Evolutionary conservation across 208 protist species (phyloP).

Genomic region (Lotmaria passim): DNA sequence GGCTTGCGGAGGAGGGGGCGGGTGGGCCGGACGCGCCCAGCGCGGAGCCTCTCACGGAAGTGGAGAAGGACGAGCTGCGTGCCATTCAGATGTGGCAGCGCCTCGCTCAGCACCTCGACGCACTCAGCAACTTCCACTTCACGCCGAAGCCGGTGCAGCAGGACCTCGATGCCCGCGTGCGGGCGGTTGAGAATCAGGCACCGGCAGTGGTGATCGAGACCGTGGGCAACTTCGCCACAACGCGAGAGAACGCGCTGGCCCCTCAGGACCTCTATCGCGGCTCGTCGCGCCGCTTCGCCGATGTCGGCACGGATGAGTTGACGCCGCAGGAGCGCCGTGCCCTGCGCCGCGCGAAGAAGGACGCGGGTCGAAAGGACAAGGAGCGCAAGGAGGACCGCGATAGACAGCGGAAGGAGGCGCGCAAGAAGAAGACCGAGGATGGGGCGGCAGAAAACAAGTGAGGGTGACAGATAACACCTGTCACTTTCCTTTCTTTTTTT

Average conservation of each 20-base stretch:
- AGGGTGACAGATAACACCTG: no score
- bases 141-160: conserved; percentile 89
- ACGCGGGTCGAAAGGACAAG: conserved; percentile 42
- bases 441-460: conserved; percentile 26
- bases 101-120: conserved; percentile 89
- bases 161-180: conserved; percentile 87
- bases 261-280: conserved; percentile 89
- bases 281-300: conserved; percentile 59
- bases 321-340: conserved; percentile 73
- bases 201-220: conserved; percentile 85
- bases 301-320: conserved; percentile 79
- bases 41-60: conserved; percentile 87
- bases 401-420: conserved; percentile 40
- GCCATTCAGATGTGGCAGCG: conserved; percentile 92
- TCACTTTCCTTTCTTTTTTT: no score
- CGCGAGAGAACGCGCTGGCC: conserved; percentile 76
- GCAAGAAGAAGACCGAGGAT: conserved; percentile 41
- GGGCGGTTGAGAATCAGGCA: conserved; percentile 82
- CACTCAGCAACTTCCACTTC: conserved; percentile 92
- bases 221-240: conserved; percentile 84
- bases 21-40: conserved; percentile 38
- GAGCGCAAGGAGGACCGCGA: conserved; percentile 41
- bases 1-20: conserved; percentile 60
- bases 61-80: conserved; percentile 92
- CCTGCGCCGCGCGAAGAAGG: conserved; percentile 83